These are phyloP conservation scores for Corylus avellana DNA, from an alignment of 306 rosid species.

Conservation along the genomic window DNA sequence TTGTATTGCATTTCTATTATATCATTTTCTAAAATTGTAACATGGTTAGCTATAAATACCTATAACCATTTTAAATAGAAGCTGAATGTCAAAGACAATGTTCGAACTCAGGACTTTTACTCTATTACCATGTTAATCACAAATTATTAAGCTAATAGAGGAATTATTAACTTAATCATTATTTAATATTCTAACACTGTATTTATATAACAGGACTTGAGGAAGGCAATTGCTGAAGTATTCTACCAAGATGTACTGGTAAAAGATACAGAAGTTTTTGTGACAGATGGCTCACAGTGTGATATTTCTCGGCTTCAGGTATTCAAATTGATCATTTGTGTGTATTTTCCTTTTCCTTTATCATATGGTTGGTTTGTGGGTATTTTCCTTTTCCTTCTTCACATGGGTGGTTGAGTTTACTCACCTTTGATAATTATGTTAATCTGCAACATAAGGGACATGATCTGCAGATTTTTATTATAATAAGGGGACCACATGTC, in stretches of 20 bases:
- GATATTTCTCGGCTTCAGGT: slow-evolving; percentile 86
- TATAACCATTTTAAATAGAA: not conserved
- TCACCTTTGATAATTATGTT: too few relatives aligned
- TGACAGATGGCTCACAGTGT: slow-evolving; percentile 80
- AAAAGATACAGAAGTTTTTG: slow-evolving; percentile 58
- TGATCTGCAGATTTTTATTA: not conserved
- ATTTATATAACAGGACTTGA: slow-evolving; percentile 41
- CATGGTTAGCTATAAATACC: too few relatives aligned
- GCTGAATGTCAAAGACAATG: too few relatives aligned
- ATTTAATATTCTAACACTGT: too few relatives aligned
- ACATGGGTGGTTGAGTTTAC: not conserved
- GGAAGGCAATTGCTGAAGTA: slow-evolving; percentile 57
- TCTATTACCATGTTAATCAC: too few relatives aligned
- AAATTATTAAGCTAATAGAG: too few relatives aligned
- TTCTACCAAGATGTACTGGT: slow-evolving; percentile 51
- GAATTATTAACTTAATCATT: too few relatives aligned
- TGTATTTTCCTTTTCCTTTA: slow-evolving; percentile 3
- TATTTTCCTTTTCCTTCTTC: slow-evolving; percentile 2
- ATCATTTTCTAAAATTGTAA: not conserved
- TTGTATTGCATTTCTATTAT: not conserved
- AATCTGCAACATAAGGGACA: too few relatives aligned
- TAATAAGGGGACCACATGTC: too few relatives aligned
- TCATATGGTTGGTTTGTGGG: not conserved
- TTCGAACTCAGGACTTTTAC: too few relatives aligned
- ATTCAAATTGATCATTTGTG: slow-evolving; percentile 19